Base-by-base conservation (phyloP, 805 yeast species). In the Lipomyces kockii region DNA sequence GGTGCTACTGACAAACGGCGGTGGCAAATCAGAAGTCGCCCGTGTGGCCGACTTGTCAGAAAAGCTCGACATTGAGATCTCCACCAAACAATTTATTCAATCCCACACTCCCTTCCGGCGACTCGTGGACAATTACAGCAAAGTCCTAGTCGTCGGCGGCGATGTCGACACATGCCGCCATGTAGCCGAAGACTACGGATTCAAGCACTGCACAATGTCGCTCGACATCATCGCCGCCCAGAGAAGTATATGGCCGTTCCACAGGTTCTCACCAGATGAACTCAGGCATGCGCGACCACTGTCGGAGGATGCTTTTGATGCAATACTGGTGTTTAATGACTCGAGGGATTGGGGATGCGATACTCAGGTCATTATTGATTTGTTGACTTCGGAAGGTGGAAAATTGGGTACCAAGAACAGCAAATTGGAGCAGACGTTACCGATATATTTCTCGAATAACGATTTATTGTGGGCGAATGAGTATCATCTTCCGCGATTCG, bases 381-480 rank as follows among this genome's bases (percentile, higher is more conserved):
- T 90, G 46, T 80, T 92, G 63, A 85, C 86, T 69, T 87, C 92
- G 9, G 81, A 86, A 7, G 73, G 77, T 58, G 97, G 97, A 0
- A 71, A 77, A 57, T 73, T 89, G 25, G 94, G 94, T 32, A 91
- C 96, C 0, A 74, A 79, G 52, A 80, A 91, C 64, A 65, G 75
- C 20, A 55, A 22, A 3, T 60, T 63, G 22, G 63, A 63, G 46
- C 73, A 70, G 62, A 35, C 66, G 1, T 55, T 66, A 35, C 73
- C 73, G 22, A 66, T 70, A 8, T 70, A 66, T 57, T 52, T 66
- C 20, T 60, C 67, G 7, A 66, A 71, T 78, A 85, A 89, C 75
- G 98, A 93, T 78, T 85, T 91, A 74, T 74, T 89, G 43, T 93
- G 97, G 97, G 91, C 97, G 20, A 92, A 90, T 75, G 92, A 89